Evolutionary conservation across 2,329 filamentous ascomycete species (phyloP), one percentile per base, ranked within the genome.

Genomic region (Rosellinia necatrix): DNA sequence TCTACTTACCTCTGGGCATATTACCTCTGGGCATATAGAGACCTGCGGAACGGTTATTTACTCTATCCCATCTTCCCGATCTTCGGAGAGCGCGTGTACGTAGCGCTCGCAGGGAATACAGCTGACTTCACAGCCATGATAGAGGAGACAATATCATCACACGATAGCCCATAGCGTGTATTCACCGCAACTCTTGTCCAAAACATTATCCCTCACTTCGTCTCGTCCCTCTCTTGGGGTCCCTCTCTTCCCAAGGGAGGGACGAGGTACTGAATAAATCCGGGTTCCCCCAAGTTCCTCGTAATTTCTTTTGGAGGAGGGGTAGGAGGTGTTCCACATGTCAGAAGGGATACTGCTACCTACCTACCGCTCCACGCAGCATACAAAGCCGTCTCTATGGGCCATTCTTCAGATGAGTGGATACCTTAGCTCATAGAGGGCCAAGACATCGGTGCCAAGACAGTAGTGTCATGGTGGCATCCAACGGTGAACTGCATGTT

Each of bases 111-210:
- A 40, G 13, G 29, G 13, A 29, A 4, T 9, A 12, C 32, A 34
- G 50, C 50, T 51, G 56, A 55, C 44, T 49, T 58, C 55, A 58
- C 55, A 58, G 51, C 56, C 55, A 25, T 50, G 24, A 27, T 3
- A 13, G 15, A 49, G 37, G 49, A 53, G 43, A 35, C 25, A 6
- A n/a, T 19, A 42, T 22, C 17, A 37, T 43, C 9, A 22, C 27
- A 32, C n/a, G n/a, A 46, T 22, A 44, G 22, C 4, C 25, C 24
- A 52, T 44, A 27, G 38, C 12, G 27, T 43, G n/a, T 13, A 30
- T 30, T 44, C 49, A 57, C 54, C 54, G 43, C 49, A 41, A 49
- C 43, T 49, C 49, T 38, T 10, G 22, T 25, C 6, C 15, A 21
- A 21, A n/a, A 19, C 13, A 6, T 38, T 10, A 15, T 17, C n/a